Evolutionary conservation across 108 stramenopile genomes (phyloP).

Genomic region (Parietichytrium sp.): DNA sequence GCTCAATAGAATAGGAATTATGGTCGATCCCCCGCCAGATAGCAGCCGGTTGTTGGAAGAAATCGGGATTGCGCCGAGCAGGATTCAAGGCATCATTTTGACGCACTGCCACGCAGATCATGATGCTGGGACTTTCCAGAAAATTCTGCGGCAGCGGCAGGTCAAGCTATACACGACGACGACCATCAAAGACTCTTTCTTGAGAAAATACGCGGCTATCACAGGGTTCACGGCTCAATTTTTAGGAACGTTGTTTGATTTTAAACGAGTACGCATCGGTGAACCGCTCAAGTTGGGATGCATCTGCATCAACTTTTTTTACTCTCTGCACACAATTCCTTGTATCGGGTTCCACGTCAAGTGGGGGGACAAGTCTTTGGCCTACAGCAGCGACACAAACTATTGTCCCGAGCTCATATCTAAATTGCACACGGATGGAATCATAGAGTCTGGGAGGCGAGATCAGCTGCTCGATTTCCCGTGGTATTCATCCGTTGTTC

Average conservation of each 20-base stretch:
- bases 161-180: slow-evolving; percentile 49
- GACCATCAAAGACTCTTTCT: slow-evolving; percentile 50
- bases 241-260: neutral
- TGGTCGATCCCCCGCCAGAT: slow-evolving; percentile 89
- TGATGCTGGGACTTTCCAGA: slow-evolving; percentile 57
- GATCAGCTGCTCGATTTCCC: slow-evolving; percentile 47
- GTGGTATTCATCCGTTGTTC: slow-evolving; percentile 48
- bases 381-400: slow-evolving; percentile 43
- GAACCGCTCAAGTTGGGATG: slow-evolving; percentile 44
- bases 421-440: slow-evolving; percentile 34
- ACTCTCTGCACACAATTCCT: slow-evolving; percentile 55
- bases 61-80: slow-evolving; percentile 35
- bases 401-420: slow-evolving; percentile 45
- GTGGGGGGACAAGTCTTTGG: slow-evolving; percentile 27
- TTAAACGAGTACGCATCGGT: neutral
- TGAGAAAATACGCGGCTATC: neutral
- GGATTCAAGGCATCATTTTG: slow-evolving; percentile 50
- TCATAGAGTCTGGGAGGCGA: slow-evolving; percentile 35
- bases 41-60: slow-evolving; percentile 40
- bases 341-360: slow-evolving; percentile 49
- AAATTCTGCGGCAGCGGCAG: slow-evolving; percentile 41
- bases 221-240: slow-evolving; percentile 22
- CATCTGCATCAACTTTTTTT: slow-evolving; percentile 46
- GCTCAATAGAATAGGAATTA: slow-evolving; percentile 87
- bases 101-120: slow-evolving; percentile 58